Conservation (phyloP, 2,329 filamentous ascomycete genomes). For the Neurospora sp. region DNA sequence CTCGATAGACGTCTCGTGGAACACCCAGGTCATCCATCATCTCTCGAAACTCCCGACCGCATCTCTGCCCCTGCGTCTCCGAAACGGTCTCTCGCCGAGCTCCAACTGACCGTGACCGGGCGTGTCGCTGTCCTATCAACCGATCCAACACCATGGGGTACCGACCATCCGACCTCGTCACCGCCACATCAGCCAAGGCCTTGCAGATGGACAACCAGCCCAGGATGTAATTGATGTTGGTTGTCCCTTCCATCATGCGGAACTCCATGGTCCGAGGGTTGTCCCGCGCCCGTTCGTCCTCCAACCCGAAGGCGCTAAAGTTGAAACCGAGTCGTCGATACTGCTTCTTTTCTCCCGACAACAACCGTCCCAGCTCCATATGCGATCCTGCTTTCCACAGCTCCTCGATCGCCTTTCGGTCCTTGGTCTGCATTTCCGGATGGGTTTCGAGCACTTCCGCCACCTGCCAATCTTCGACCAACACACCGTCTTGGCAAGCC, state of each 20-base stretch:
- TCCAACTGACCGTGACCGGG: not conserved
- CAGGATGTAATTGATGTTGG: constrained; percentile 20
- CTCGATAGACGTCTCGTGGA: constrained; percentile 4
- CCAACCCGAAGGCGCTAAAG: constrained; percentile 29
- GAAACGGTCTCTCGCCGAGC: not conserved
- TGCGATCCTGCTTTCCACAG: constrained; percentile 23
- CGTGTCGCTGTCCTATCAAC: constrained; percentile 1
- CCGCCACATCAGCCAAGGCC: constrained; percentile 21
- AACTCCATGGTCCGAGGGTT: constrained; percentile 30
- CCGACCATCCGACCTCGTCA: constrained; percentile 4
- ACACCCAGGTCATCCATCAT: constrained; percentile 15
- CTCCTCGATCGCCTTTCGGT: constrained; percentile 18
- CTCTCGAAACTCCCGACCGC: constrained; percentile 12
- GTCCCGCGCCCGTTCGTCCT: constrained; percentile 24
- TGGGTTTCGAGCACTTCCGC: not conserved
- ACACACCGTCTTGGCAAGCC: not conserved
- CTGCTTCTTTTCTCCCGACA: constrained; percentile 24
- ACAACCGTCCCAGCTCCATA: constrained; percentile 24
- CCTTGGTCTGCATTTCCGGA: constrained; percentile 1
- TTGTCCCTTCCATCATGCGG: constrained; percentile 28
- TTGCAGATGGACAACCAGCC: constrained; percentile 27
- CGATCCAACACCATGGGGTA: constrained; percentile 9
- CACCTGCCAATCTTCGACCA: not conserved
- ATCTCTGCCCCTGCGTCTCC: constrained; percentile 3
- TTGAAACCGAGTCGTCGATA: constrained; percentile 31